Percentiles rank a stretch among this genome's conserved stretches.
These are phyloP conservation scores for Fusarium sp. DNA, from an alignment of 2,329 filamentous ascomycete species.

Conservation along the genomic window DNA sequence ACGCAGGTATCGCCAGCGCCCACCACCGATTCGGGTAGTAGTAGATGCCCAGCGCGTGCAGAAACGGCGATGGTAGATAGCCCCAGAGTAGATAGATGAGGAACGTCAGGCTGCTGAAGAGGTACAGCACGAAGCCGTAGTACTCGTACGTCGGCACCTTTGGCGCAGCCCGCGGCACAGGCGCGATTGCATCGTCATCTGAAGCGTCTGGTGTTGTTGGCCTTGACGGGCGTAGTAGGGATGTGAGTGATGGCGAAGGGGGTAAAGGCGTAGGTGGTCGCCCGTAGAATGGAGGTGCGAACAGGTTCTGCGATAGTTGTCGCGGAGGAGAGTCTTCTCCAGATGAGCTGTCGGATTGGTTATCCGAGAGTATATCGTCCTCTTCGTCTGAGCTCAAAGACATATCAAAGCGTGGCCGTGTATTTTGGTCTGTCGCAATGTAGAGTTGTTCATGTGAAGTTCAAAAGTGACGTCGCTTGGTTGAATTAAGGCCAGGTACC, in stretches of 20 bases:
- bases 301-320: conserved; percentile 64
- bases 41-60: conserved; percentile 92
- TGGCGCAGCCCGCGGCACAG: conserved; percentile 85
- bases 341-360: conserved; percentile 49
- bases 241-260: conserved; percentile 91
- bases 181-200: conserved; percentile 86
- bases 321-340: conserved; percentile 55
- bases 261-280: conserved; percentile 94
- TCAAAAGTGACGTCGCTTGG: conserved; percentile 26
- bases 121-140: conserved; percentile 97
- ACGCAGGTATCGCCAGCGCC: conserved; percentile 91
- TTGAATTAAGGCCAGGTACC: conserved; percentile 28
- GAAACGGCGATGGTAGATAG: conserved; percentile 89
- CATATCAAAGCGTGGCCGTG: conserved; percentile 39
- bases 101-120: conserved; percentile 86
- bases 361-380: conserved; percentile 52
- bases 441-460: conserved; percentile 5
- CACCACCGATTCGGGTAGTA: conserved; percentile 99
- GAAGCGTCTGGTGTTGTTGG: conserved; percentile 93
- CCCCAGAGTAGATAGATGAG: conserved; percentile 81
- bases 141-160: conserved; percentile 99
- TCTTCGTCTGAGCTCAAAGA: conserved; percentile 52
- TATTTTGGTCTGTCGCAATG: not conserved
- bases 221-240: conserved; percentile 87
- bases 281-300: conserved; percentile 92